A percentile compares a stretch with the other conserved stretches of the same genome.
phyloP scores from a whole-genome alignment of 2,329 filamentous ascomycete genomes.

The Aplosporella prunicola region DNA sequence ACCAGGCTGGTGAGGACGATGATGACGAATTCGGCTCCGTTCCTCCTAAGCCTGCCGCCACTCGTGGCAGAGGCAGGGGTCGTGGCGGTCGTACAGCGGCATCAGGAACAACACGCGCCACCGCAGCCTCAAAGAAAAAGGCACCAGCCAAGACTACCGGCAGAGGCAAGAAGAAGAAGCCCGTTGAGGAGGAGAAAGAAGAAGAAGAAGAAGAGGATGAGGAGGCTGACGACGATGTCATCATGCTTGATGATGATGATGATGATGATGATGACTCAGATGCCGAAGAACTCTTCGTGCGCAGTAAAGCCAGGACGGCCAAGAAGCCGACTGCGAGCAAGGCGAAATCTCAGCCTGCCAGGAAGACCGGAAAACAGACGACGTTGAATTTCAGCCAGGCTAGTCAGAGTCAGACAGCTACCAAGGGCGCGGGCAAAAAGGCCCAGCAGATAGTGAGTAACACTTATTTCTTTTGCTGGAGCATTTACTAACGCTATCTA shows the following conservation, averaged over 20 bases:
- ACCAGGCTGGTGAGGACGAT: conserved; percentile 36
- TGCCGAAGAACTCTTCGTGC: conserved; percentile 25
- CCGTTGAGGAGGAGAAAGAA: conserved; percentile 34
- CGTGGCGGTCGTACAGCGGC: conserved; percentile 33
- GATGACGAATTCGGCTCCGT: conserved; percentile 19
- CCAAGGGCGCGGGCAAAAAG: conserved; percentile 7
- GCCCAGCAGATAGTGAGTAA: too few species aligned
- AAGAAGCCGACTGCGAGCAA: conserved; percentile 14
- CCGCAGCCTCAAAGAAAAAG: conserved; percentile 23
- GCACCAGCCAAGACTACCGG: conserved; percentile 24
- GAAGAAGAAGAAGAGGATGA: conserved; percentile 28
- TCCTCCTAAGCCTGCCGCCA: conserved; percentile 30
- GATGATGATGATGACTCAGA: conserved; percentile 34
- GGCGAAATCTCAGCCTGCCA: conserved; percentile 16
- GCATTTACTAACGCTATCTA: too few species aligned
- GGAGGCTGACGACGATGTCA: conserved; percentile 30
- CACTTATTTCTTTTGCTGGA: neutral
- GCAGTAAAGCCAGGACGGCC: conserved; percentile 19
- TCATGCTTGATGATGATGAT: conserved; percentile 34
- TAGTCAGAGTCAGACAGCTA: conserved; percentile 21
- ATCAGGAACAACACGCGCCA: conserved; percentile 22
- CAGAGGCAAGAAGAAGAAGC: conserved; percentile 33
- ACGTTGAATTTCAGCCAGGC: conserved; percentile 34
- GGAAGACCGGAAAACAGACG: conserved; percentile 25
- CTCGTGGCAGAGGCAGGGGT: conserved; percentile 39